Base-by-base conservation (phyloP, 768 basidiomycete genomes). In the Rhodotorula kratochvilovae region DNA sequence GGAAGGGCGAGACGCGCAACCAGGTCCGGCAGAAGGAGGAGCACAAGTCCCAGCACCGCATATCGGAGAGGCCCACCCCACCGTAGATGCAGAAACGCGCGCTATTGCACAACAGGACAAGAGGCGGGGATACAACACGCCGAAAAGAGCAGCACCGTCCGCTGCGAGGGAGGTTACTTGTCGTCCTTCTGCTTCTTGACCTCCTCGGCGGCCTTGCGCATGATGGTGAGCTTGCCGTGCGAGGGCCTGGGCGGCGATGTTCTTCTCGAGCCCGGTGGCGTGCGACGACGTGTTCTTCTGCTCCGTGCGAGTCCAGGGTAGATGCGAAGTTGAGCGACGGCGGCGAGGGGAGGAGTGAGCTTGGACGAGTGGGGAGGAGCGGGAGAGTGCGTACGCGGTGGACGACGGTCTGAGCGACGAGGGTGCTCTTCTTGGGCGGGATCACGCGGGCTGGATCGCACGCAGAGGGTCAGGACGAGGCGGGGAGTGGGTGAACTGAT, bases 181-280 rank as follows among this genome's bases (percentile, higher is more conserved):
- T 29, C 43, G 36, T 72, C 58, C 43, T 67, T 51, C 23, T 55
- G 46, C 27, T 42, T 35, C 31, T 68, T 64, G 29, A 57, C 66
- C 50, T 69, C 35, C 61, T 73, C 65, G 5, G 60, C 72, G 10
- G 66, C 61, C 23, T 55, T 39, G 21, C 62, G 46, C 72, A 73
- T 73, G 68, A 73, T 70, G n/a, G 68, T 74, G 21, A 74, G 56
- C 57, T 74, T 74, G 25, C 73, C 73, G 42, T 71, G 59, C 5
- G 45, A 71, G 27, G 12, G 73, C 73, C 5, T 56, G 60, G 1
- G 69, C 68, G 35, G 73, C 73, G 58, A 74, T 71, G n/a, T 25
- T 31, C 54, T 66, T 64, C n/a, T 74, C 73, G 48, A 68, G 50
- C 21, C 51, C 31, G 2, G 73, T n/a, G 3, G 69, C 46, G 69